Evolutionary conservation across 768 basidiomycete genomes (phyloP), one percentile per base, ranked within the genome.

Genomic region (Collybia mongolica): DNA sequence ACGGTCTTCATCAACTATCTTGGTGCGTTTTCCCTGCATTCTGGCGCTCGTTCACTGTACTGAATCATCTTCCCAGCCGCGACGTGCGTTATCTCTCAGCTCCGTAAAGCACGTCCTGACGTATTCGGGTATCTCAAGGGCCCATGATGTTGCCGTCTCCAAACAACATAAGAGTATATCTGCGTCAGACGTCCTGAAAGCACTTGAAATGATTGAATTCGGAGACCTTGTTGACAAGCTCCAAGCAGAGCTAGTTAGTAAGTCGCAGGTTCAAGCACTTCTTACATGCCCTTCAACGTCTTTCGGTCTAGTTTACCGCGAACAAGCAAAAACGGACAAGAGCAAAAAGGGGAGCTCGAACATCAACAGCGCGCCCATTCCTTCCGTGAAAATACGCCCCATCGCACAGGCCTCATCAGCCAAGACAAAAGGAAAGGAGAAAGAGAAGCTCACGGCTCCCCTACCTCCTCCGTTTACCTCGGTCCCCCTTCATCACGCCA

Each of bases 1-100:
- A 95, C 95, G 0, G 88, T 98, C 45, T 98, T 98, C 66, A 94
- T 99, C 57, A 95, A 90, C 65, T 96, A 94, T 59, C 74, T 98
- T 6, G 87, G 95, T 88, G 65, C 57, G 85, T 71, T 19, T 24
- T 26, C 4, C 11, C 28, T 6, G 9, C 6, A 29, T 39, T 18
- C 36, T 53, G 23, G 53, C 35, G 2, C 20, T 8, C 17, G n/a
- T n/a, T 24, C 42, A 46, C 43, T 19, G 22, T 17, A n/a, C 52
- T 39, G 43, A 22, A 8, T 22, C 17, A 18, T n/a, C 20, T 40
- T 23, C 54, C 5, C 44, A 80, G 79, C 79, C 65, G 79, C 79
- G 35, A 79, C 78, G 79, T 77, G 60, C 53, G 74, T 71, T 24
- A 24, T 43, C 26, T 49, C 22, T 46, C 18, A 18, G 22, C 18